phyloP scores from a whole-genome alignment of 1,284 basidiomycete genomes.

The Fistulinella cinereoalba region DNA sequence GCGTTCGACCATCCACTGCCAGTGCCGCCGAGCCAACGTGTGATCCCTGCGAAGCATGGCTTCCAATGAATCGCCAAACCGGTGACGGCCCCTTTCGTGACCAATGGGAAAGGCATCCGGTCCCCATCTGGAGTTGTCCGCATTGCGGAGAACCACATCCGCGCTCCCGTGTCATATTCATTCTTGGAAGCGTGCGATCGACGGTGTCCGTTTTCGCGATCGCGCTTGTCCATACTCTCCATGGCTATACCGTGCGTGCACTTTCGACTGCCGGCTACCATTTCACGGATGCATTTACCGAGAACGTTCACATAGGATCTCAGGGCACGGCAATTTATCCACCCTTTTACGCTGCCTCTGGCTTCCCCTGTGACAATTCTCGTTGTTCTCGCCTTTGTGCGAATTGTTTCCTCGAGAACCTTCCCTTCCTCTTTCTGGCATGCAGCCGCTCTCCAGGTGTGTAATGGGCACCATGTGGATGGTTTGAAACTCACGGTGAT shows the following conservation, averaged over 20 bases:
- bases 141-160: constrained; percentile 3
- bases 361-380: constrained; percentile 18
- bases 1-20: constrained; percentile 1
- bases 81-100: constrained; percentile 7
- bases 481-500: neutral
- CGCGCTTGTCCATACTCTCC: constrained; percentile 13
- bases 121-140: neutral
- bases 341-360: constrained; percentile 13
- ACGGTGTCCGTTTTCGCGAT: constrained; percentile 15
- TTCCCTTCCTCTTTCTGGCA: constrained; percentile 22
- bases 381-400: constrained; percentile 14
- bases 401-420: constrained; percentile 8
- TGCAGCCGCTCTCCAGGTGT: constrained; percentile 24
- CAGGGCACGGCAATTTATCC: constrained; percentile 11
- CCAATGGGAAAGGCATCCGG: constrained; percentile 4
- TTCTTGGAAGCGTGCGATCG: constrained; percentile 11
- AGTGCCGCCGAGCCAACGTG: neutral
- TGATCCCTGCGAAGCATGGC: constrained; percentile 4
- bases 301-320: constrained; percentile 16
- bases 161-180: constrained; percentile 1
- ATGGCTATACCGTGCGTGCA: constrained; percentile 19
- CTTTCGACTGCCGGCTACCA: neutral
- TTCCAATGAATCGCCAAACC: no score
- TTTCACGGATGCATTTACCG: neutral
- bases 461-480: constrained; percentile 1